Percentiles rank a stretch among this genome's conserved stretches.
phyloP scores from a whole-genome alignment of 208 protist species.

The Trypanosoma mega region DNA sequence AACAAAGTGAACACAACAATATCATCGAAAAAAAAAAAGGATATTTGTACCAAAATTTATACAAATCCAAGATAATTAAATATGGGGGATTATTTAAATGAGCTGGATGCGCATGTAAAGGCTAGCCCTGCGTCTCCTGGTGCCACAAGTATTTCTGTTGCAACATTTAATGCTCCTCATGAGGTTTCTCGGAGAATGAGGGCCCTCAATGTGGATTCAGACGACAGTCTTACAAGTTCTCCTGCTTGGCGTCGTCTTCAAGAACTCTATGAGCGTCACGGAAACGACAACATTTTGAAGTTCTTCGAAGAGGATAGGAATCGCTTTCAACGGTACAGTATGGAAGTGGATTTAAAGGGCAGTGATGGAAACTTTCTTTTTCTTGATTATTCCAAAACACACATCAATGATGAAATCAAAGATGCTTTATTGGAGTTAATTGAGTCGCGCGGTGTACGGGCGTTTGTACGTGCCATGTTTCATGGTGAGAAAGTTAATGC shows the following conservation, averaged over 20 bases:
- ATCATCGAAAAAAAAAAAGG: background rate
- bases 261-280: slow-evolving; percentile 65
- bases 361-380: slow-evolving; percentile 86
- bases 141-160: slow-evolving; percentile 53
- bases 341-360: slow-evolving; percentile 57
- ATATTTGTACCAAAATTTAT: background rate
- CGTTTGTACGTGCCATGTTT: slow-evolving; percentile 88
- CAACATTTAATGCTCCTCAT: slow-evolving; percentile 56
- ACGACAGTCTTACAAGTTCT: slow-evolving; percentile 45
- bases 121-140: slow-evolving; percentile 30
- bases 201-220: slow-evolving; percentile 26
- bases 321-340: slow-evolving; percentile 66
- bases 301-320: slow-evolving; percentile 63
- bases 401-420: slow-evolving; percentile 93
- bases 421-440: slow-evolving; percentile 82
- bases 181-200: slow-evolving; percentile 60
- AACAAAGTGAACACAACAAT: slow-evolving; percentile 2
- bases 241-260: slow-evolving; percentile 60
- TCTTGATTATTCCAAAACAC: slow-evolving; percentile 96
- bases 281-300: slow-evolving; percentile 56
- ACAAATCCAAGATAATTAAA: background rate
- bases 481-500: slow-evolving; percentile 95
- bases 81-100: slow-evolving; percentile 49
- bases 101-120: slow-evolving; percentile 45
- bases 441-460: slow-evolving; percentile 72